Evolutionary conservation across 2,329 filamentous ascomycete genomes (phyloP).

Genomic region (Scedosporium aurantiacum): DNA sequence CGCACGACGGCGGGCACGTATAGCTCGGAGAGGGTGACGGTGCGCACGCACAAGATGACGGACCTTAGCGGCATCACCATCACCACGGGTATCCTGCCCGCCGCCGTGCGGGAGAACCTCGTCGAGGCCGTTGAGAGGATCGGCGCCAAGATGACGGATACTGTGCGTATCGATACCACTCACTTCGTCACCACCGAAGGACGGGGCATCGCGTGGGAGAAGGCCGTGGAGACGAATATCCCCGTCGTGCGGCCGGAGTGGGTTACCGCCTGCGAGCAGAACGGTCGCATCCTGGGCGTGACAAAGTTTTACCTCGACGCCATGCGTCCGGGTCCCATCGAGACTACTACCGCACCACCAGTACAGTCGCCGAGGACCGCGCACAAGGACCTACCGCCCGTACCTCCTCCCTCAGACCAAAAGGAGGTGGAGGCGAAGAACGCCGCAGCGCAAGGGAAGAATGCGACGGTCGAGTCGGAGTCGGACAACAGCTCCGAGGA

Average conservation of each 20-base stretch:
- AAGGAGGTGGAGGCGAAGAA: constrained; percentile 10
- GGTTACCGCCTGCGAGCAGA: constrained; percentile 92
- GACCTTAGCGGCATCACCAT: constrained; percentile 92
- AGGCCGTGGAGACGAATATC: constrained; percentile 94
- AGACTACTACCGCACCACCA: constrained; percentile 27
- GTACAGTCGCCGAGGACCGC: constrained; percentile 13
- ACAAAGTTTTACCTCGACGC: constrained; percentile 95
- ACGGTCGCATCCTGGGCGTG: constrained; percentile 85
- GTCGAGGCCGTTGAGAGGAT: constrained; percentile 71
- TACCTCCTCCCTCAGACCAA: constrained; percentile 10
- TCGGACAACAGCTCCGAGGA: constrained; percentile 17
- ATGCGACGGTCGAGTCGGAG: constrained; percentile 17
- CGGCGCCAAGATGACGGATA: constrained; percentile 82
- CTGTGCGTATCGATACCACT: constrained; percentile 90
- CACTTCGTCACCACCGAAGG: constrained; percentile 97
- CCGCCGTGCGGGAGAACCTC: constrained; percentile 60
- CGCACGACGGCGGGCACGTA: constrained; percentile 84
- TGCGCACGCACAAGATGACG: constrained; percentile 97
- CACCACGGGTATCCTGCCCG: constrained; percentile 76
- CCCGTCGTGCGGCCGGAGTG: constrained; percentile 94
- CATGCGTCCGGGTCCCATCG: constrained; percentile 33
- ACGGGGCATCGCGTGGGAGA: constrained; percentile 83
- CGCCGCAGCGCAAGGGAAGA: constrained; percentile 14
- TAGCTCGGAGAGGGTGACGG: constrained; percentile 69
- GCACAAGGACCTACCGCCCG: constrained; percentile 23